Conservation (phyloP, 2,329 filamentous ascomycete species). For the Sclerotinia spermophila region DNA sequence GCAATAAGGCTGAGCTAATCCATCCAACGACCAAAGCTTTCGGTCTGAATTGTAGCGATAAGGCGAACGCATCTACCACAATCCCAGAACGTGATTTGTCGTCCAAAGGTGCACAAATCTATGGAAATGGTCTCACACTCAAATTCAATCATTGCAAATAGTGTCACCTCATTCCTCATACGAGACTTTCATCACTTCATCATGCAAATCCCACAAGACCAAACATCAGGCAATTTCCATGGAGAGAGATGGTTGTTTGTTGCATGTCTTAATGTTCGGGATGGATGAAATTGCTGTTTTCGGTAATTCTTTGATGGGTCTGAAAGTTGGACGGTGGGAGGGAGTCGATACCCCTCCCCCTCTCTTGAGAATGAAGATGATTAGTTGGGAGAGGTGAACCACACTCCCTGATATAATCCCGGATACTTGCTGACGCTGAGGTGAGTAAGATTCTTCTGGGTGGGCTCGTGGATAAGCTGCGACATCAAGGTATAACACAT, state of each 20-base stretch:
- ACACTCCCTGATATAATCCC: slow-evolving; percentile 3
- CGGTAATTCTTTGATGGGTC: neutral
- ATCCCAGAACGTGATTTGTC: neutral
- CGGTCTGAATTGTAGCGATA: neutral
- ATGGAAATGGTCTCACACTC: neutral
- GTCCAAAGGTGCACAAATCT: neutral
- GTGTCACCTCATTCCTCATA: neutral
- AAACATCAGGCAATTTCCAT: neutral
- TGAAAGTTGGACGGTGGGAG: neutral
- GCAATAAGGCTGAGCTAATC: neutral
- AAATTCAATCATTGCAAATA: neutral
- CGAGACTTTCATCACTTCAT: slow-evolving; percentile 3
- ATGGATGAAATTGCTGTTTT: slow-evolving; percentile 3
- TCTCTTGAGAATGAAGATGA: neutral
- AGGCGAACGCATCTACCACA: neutral
- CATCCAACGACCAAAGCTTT: neutral
- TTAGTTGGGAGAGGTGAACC: neutral
- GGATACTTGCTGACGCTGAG: neutral
- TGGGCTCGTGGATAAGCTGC: neutral
- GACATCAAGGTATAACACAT: neutral
- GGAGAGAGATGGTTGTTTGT: neutral
- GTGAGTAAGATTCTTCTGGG: neutral
- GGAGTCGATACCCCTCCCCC: neutral
- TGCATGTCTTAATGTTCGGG: neutral
- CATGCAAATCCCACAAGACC: neutral